Conservation (phyloP, 78 protist genomes). For the Speleostelium caveatum region DNA sequence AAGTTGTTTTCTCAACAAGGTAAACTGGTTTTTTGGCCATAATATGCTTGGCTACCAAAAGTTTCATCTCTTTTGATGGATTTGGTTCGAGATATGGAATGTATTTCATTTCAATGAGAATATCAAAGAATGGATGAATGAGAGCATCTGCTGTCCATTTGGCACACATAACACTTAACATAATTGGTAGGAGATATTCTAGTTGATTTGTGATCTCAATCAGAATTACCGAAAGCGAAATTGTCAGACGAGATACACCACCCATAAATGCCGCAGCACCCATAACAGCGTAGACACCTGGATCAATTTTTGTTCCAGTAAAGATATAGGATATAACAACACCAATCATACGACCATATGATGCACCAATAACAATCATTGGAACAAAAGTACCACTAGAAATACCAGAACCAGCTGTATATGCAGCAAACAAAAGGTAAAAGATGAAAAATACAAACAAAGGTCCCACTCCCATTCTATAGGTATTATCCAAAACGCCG, state of each 20-base stretch:
- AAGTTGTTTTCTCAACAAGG: conserved; percentile 1
- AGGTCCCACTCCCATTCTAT: conserved; percentile 8
- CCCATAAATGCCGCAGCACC: conserved; percentile 94
- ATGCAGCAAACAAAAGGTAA: conserved; percentile 64
- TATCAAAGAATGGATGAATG: conserved; percentile 86
- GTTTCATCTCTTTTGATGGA: conserved; percentile 56
- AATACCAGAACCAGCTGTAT: conserved; percentile 70
- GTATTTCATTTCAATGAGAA: conserved; percentile 80
- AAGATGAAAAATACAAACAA: conserved; percentile 29
- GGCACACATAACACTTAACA: conserved; percentile 77
- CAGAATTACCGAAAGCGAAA: conserved; percentile 63
- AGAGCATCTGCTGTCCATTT: conserved; percentile 76
- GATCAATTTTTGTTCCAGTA: conserved; percentile 2
- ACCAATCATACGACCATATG: conserved; percentile 88
- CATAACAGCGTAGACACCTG: conserved; percentile 87
- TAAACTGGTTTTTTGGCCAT: conserved; percentile 73
- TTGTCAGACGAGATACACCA: conserved; percentile 83
- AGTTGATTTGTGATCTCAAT: conserved; percentile 72
- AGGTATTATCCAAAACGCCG: not conserved
- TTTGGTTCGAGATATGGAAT: conserved; percentile 87
- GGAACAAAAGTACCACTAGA: conserved; percentile 88
- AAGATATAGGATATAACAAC: not conserved
- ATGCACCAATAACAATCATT: conserved; percentile 89
- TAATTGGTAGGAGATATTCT: conserved; percentile 53
- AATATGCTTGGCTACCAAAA: conserved; percentile 40